A percentile compares a stretch with the other conserved stretches of the same genome.
These are phyloP conservation scores for Diplodia mutila DNA, from an alignment of 2,329 filamentous ascomycete genomes.

Conservation along the genomic window DNA sequence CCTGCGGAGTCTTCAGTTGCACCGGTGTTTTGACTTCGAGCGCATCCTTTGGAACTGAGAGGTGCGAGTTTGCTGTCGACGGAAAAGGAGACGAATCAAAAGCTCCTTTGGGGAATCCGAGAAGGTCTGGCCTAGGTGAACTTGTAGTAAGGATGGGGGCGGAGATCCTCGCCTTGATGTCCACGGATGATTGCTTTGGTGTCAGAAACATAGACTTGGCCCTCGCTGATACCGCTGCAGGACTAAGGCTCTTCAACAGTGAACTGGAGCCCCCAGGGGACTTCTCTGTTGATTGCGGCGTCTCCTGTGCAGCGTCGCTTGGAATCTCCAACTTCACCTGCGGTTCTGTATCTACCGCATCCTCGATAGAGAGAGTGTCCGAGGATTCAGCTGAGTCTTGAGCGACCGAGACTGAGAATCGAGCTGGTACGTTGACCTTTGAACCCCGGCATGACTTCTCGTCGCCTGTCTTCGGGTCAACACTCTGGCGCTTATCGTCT, in stretches of 20 bases:
- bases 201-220: conserved; percentile 20
- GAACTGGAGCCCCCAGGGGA: not conserved
- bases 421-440: conserved; percentile 38
- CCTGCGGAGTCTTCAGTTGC: not conserved
- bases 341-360: not conserved
- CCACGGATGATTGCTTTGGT: conserved; percentile 10
- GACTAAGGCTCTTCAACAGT: not conserved
- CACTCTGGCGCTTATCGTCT: not conserved
- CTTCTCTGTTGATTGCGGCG: not conserved
- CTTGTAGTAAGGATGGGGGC: not conserved
- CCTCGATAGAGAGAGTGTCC: not conserved
- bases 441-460: conserved; percentile 26
- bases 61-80: not conserved
- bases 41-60: not conserved
- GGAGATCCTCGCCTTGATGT: conserved; percentile 8
- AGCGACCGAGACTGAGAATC: conserved; percentile 37
- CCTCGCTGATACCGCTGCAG: not conserved
- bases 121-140: not conserved
- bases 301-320: not conserved
- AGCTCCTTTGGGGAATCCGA: not conserved
- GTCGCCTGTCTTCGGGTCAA: not conserved
- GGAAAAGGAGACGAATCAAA: not conserved
- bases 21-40: not conserved
- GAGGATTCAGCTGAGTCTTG: conserved; percentile 26
- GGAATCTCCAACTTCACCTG: conserved; percentile 32